Conservation (phyloP, 148 eudicot species). For the Polygonum maritimum region DNA sequence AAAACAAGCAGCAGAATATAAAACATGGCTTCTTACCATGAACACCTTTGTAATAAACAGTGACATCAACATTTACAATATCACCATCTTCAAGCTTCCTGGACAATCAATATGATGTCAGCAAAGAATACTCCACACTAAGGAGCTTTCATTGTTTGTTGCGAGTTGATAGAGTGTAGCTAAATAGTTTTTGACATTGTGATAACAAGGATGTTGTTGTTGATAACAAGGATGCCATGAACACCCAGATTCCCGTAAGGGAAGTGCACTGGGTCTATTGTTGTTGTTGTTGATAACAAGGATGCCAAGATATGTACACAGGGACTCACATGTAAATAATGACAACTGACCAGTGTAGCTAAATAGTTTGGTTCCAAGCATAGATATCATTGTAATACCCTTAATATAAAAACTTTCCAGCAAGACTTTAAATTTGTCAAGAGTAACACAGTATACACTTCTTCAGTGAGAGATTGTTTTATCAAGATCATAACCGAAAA, state of each 20-base stretch:
- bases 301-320: neutral
- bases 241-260: too few species aligned
- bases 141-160: neutral
- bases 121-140: constrained; percentile 8
- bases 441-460: neutral
- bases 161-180: neutral
- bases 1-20: too few species aligned
- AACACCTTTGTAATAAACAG: constrained; percentile 90
- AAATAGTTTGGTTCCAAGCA: neutral
- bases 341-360: neutral
- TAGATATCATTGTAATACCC: neutral
- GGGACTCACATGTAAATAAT: neutral
- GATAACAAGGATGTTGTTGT: neutral
- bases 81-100: constrained; percentile 98
- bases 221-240: too few species aligned
- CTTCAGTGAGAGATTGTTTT: neutral
- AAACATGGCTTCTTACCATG: constrained; percentile 53
- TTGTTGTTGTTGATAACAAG: too few species aligned
- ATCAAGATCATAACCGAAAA: neutral
- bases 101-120: constrained; percentile 14
- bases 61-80: constrained; percentile 93
- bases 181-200: neutral
- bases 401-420: neutral
- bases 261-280: too few species aligned
- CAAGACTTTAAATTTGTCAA: constrained; percentile 2